Base-by-base conservation (phyloP, 176 grass and related monocot species). In the Cenchrus purpureus region DNA sequence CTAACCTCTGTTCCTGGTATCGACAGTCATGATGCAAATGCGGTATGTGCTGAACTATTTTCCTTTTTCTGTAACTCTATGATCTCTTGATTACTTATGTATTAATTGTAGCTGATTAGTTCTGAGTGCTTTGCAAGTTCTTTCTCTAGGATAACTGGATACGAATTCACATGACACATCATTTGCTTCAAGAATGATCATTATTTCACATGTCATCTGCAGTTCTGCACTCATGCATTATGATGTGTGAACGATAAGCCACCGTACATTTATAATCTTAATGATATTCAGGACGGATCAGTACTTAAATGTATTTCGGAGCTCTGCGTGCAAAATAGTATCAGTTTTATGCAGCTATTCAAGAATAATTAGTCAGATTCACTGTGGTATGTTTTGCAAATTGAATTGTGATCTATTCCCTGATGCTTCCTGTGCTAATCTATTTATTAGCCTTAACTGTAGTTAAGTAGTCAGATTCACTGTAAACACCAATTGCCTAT, bases 151-250 rank as follows among this genome's bases (percentile, higher is more conserved):
- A 70, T 7, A 42, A 87, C 54, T 1, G 8, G 58, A 60, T 22
- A 22, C 0, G 3, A 69, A 65, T 10, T 32, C 73, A 70, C 5
- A 28, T 10, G 17, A 7, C 9, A 4, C 1, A 16, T 54, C 67
- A 16, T 67, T 66, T 66, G 28, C 37, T 13, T 34, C 63, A 12
- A 46, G 52, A 71, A 34, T n/a, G 70, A 50, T 20, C 13, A 67
- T 44, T 11, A 13, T 85, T 76, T 84, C 0, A 59, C 37, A 70
- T 87, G 44, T 83, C 20, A 29, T 75, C 15, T 34, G 72, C 16
- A 19, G 22, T 25, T 25, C 22, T 25, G 72, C 16, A 19, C 28
- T 65, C 46, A 59, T 71, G 22, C 22, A 25, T 25, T 65, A 72
- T 56, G 9, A 3, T 67, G 81, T 44, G 19, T 51, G 48, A 67